Percentiles rank a stretch among this genome's conserved stretches.
Conservation (phyloP, 305 asterid genomes). For the Petunia hybrid region DNA sequence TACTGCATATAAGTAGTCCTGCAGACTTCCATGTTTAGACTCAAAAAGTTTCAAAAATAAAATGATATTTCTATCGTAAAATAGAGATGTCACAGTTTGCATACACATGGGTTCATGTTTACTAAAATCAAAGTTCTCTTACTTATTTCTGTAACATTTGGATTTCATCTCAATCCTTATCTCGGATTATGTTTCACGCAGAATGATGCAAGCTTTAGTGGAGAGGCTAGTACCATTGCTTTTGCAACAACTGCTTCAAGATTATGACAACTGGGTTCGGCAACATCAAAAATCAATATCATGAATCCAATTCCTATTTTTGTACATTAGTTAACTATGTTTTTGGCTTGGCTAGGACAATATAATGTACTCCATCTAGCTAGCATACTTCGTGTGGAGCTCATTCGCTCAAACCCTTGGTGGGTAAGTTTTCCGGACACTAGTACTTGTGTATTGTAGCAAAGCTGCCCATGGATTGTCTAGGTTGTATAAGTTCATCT, state of each 20-base stretch:
- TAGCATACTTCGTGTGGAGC: not conserved
- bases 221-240: slow-evolving; percentile 81
- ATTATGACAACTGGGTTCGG: slow-evolving; percentile 69
- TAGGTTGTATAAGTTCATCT: not conserved
- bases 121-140: not conserved
- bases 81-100: not conserved
- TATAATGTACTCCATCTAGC: not conserved
- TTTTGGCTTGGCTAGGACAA: not conserved
- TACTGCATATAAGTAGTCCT: not conserved
- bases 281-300: slow-evolving; percentile 35
- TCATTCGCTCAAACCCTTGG: not conserved
- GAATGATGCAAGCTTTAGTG: slow-evolving; percentile 87
- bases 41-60: slow-evolving; percentile 2
- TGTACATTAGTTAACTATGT: not conserved
- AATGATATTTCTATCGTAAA: not conserved
- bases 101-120: not conserved
- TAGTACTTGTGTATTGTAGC: not conserved
- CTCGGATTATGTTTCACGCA: slow-evolving; percentile 40
- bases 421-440: not conserved
- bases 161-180: slow-evolving; percentile 25
- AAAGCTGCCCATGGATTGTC: not conserved
- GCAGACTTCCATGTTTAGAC: not conserved
- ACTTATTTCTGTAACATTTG: slow-evolving; percentile 10
- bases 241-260: slow-evolving; percentile 68
- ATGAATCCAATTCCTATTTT: not conserved